Evolutionary conservation across 1,284 basidiomycete species (phyloP).

Genomic region (Leucoagaricus sp.): DNA sequence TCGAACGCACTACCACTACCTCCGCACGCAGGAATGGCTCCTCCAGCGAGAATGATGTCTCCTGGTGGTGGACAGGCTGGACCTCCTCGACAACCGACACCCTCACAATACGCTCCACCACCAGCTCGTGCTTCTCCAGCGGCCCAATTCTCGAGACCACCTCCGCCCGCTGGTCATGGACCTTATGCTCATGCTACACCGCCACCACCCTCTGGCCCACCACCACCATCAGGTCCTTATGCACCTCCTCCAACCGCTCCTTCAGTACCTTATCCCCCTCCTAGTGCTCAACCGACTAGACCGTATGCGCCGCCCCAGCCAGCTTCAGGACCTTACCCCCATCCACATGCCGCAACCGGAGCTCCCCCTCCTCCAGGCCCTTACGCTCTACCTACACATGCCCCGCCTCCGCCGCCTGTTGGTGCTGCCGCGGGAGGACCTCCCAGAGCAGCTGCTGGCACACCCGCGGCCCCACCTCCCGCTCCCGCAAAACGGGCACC

Average conservation of each 20-base stretch:
- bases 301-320: conserved; percentile 24
- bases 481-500: conserved; percentile 40
- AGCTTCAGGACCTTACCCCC: conserved; percentile 15
- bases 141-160: conserved; percentile 14
- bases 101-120: conserved; percentile 38
- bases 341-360: background rate
- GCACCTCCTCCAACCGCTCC: conserved; percentile 24
- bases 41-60: conserved; percentile 42
- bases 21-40: conserved; percentile 27
- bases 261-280: too few species aligned
- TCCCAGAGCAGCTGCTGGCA: conserved; percentile 23
- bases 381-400: conserved; percentile 18
- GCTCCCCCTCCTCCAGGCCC: background rate
- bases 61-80: too few species aligned
- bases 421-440: conserved; percentile 11
- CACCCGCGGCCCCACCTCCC: conserved; percentile 36
- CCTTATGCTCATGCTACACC: conserved; percentile 20
- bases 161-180: conserved; percentile 5
- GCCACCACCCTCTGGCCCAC: conserved; percentile 22
- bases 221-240: conserved; percentile 18
- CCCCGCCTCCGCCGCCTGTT: conserved; percentile 24
- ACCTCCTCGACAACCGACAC: conserved; percentile 38
- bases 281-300: too few species aligned
- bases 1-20: conserved; percentile 34
- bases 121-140: conserved; percentile 5